phyloP scores from a whole-genome alignment of 2,329 filamentous ascomycete genomes.

The Trichoderma polysporum region DNA sequence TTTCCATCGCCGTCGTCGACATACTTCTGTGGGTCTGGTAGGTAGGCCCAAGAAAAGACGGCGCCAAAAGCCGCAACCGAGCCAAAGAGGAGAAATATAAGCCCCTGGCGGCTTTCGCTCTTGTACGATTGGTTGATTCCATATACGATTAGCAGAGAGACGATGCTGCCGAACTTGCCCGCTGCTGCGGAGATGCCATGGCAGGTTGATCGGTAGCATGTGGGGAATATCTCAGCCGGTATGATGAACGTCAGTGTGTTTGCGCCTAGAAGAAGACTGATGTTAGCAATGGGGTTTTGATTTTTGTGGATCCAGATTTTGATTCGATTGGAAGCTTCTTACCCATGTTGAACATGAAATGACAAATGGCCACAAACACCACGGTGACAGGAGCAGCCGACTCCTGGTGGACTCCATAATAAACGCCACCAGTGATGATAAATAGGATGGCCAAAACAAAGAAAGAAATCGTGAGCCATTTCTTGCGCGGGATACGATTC shows the following conservation, averaged over 20 bases:
- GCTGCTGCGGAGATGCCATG: slow-evolving; percentile 62
- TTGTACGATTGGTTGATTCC: slow-evolving; percentile 49
- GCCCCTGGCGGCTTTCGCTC: slow-evolving; percentile 44
- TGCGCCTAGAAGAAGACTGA: slow-evolving; percentile 42
- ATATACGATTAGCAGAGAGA: slow-evolving; percentile 51
- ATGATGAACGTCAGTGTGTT: slow-evolving; percentile 65
- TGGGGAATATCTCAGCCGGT: slow-evolving; percentile 64
- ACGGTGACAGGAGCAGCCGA: slow-evolving; percentile 47
- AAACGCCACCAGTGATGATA: slow-evolving; percentile 50
- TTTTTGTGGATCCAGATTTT: too few species aligned
- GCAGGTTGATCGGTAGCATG: slow-evolving; percentile 61
- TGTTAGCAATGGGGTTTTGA: neutral
- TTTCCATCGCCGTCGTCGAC: slow-evolving; percentile 37
- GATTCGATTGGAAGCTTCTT: slow-evolving; percentile 9
- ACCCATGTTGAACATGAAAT: slow-evolving; percentile 58
- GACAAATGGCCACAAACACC: slow-evolving; percentile 51
- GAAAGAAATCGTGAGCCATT: slow-evolving; percentile 52
- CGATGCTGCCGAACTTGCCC: slow-evolving; percentile 58
- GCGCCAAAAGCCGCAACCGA: slow-evolving; percentile 50
- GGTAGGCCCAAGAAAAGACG: slow-evolving; percentile 52
- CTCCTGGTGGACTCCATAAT: slow-evolving; percentile 47
- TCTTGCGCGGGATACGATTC: slow-evolving; percentile 48
- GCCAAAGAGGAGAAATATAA: slow-evolving; percentile 52
- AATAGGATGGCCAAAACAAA: slow-evolving; percentile 47
- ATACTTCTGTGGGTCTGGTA: slow-evolving; percentile 48